Evolutionary conservation across 768 basidiomycete species (phyloP).

Genomic region (Calocera viscosa): DNA sequence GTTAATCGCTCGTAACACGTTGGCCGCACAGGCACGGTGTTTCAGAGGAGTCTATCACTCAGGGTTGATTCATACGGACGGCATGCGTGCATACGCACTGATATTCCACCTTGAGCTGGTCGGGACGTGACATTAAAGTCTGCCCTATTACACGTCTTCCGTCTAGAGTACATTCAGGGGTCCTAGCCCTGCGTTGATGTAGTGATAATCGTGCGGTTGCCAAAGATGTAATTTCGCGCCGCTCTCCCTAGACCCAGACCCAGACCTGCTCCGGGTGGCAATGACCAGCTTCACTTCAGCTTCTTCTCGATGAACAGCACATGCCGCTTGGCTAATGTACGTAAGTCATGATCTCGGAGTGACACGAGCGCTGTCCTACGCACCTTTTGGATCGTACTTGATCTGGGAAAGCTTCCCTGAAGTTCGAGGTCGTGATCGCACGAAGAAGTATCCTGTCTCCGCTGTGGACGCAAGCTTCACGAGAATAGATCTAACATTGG

Average conservation of each 20-base stretch:
- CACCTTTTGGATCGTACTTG: slow-evolving; percentile 6
- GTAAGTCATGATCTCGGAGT: not conserved
- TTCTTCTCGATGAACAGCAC: slow-evolving; percentile 3
- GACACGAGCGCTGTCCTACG: not conserved
- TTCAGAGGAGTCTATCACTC: too few species aligned
- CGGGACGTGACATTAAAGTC: too few species aligned
- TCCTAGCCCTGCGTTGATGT: not conserved
- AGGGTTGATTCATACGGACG: too few species aligned
- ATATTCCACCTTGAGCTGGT: too few species aligned
- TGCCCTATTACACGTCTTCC: too few species aligned
- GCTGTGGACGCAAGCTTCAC: not conserved
- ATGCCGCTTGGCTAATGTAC: not conserved
- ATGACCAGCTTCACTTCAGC: not conserved
- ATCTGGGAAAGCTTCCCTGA: not conserved
- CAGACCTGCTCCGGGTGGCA: not conserved
- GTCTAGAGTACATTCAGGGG: too few species aligned
- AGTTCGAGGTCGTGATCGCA: not conserved
- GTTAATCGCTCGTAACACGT: too few species aligned
- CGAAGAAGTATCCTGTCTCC: not conserved
- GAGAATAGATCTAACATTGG: not conserved
- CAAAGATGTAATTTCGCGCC: not conserved
- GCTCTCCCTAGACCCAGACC: not conserved
- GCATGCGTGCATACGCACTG: too few species aligned
- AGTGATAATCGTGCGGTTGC: not conserved
- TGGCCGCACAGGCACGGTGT: too few species aligned